Base-by-base conservation (phyloP, 345 rosid genomes). In the Pistacia vera region DNA sequence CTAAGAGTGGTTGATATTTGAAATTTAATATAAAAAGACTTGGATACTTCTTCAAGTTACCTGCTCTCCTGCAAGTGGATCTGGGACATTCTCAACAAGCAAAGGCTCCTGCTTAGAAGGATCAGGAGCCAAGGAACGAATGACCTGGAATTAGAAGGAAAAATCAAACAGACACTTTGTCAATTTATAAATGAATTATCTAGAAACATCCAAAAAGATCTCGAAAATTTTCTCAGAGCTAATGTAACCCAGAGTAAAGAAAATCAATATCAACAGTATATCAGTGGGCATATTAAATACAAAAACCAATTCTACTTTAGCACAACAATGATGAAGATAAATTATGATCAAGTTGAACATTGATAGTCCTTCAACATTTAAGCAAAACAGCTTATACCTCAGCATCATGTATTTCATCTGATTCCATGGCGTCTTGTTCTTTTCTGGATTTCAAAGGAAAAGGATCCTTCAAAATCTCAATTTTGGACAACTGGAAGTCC, bases 11-110 rank as follows among this genome's bases (percentile, higher is more conserved):
- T 46, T 11, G 56, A 60, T 70, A 57, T 4, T 60, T 25, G 33
- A 13, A 35, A 58, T 66, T 66, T 28, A 51, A 33, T 20, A 70
- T 20, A 60, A 49, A 66, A 51, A 71, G 25, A 25, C 62, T 63
- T 22, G 30, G 49, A 20, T 68, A 66, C 48, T 68, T 33, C 62
- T 75, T 38, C 35, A 60, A 68, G 46, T 71, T 80, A 92, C 99
- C 93, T 95, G 98, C 80, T 95, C 99, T 72, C 99, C 97, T 18
- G 93, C 90, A 73, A 93, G 89, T 71, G 94, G 97, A 86, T 95
- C 96, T 72, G 93, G 94, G 80, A 80, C 69, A 80, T 92, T 95
- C 84, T 93, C 98, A 73, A 82, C 90, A 73, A 95, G 86, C 68
- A 93, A 85, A 65, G 87, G 90, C 75, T 92, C 98, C 82, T 90